Base-by-base conservation (phyloP, 2,329 filamentous ascomycete species). In the Penicillium rolfsii region DNA sequence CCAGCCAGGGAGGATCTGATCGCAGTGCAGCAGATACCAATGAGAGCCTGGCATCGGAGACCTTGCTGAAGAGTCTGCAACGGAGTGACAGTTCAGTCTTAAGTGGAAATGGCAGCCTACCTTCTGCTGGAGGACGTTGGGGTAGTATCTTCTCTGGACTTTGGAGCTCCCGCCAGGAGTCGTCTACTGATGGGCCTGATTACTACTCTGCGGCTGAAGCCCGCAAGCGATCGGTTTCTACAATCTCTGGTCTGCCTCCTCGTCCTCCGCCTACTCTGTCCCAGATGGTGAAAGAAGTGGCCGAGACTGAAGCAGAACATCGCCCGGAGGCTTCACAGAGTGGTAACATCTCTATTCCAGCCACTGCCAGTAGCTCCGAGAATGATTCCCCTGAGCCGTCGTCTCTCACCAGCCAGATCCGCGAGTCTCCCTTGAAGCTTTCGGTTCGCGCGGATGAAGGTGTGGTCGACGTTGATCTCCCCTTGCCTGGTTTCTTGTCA, bases 391-490 rank as follows among this genome's bases (percentile, higher is more conserved):
- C 64, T 46, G 72, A 74, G 38, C 63, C 69, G 35, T 71, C 67
- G 24, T 70, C 71, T 8, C 64, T 70, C 35, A 67, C 63, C 4
- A 71, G 74, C 35, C 69, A 76, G 58, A 62, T 65, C 6, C 73
- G 79, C 49, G 80, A 82, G 46, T 79, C 80, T 11, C 79, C 78
- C 8, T 66, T 85, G 55, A 85, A 83, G 65, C 68, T 85, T 22
- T 84, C 82, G 0, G 82, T 85, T n/a, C 83, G 83, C 45, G 80
- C 83, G 49, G 81, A 83, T 30, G 85, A 87, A 64, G 85, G 85
- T 1, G 81, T 87, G n/a, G 82, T 87, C 33, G 85, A 87, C 66
- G 84, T 87, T 53, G 83, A 86, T 59, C 80, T 87, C 49, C 82
- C 83, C 2, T 73, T 86, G 22, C 82, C 83, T 43, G 83, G 82